Evolutionary conservation across 2,329 filamentous ascomycete genomes (phyloP), one percentile per base, ranked within the genome.

Genomic region (Passalora sequoiae): DNA sequence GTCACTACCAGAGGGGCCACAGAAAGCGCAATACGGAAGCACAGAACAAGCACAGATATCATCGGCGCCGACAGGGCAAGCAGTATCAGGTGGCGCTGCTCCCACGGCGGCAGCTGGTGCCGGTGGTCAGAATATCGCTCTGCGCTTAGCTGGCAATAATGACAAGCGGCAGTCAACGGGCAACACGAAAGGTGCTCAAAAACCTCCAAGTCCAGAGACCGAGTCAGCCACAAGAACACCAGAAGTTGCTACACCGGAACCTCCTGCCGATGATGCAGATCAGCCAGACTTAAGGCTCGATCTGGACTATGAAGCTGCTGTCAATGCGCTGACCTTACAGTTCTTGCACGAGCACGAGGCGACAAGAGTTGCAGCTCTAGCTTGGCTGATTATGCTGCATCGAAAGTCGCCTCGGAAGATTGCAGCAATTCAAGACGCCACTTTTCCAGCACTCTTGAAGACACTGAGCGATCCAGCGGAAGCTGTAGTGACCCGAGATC

Each of bases 331-430:
- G 29, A 98, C 91, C 0, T 69, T 97, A 6, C 80, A 97, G 40
- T 97, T 98, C 59, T 71, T 98, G 40, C 96, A 98, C 60, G 91
- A 98, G 57, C 88, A 97, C 60, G 94, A 98, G 69, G 89, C 87
- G 20, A 98, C 92, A 2, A 81, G 92, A 48, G 89, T 97, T 20
- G 91, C 89, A 27, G 89, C 92, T 12, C 72, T 98, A 48, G 91
- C 86, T 4, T 98, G 92, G 92, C 76, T 98, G 44, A 92, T 97
- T 46, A 97, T 97, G 91, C 75, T 98, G 29, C 92, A 98, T 64
- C 81, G 87, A 51, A 97, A 96, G 70, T 91, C 92, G 3, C 92
- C 92, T 1, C 79, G 84, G 40, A 96, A 95, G 64, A 72, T 74
- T 10, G 76, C 97, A 28, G 89, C 91, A 6, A 95, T 96, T 61